Conservation (phyloP, 495 filamentous ascomycete species). For the Physcia stellaris region DNA sequence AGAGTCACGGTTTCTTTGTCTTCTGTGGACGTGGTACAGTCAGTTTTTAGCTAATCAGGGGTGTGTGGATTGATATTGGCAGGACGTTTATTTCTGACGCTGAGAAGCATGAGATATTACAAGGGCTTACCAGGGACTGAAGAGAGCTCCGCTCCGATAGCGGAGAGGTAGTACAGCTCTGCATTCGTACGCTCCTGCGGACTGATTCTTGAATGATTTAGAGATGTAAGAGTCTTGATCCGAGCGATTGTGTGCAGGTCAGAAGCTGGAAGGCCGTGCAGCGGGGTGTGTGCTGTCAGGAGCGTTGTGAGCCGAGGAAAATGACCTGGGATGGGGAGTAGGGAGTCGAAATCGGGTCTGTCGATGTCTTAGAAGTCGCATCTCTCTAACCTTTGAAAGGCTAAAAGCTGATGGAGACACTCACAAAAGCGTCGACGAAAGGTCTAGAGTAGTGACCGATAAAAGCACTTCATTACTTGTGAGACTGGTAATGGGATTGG, state of each 20-base stretch:
- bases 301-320: conserved; percentile 39
- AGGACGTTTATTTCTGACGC: too few species aligned
- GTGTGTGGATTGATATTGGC: too few species aligned
- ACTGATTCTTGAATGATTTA: conserved; percentile 72
- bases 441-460: conserved; percentile 30
- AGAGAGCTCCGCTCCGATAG: conserved; percentile 62
- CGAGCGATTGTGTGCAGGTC: conserved; percentile 84
- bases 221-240: conserved; percentile 44
- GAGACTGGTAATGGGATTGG: conserved; percentile 9
- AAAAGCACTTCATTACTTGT: background rate
- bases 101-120: too few species aligned
- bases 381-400: too few species aligned
- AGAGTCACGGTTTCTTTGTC: conserved; percentile 37
- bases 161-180: conserved; percentile 81
- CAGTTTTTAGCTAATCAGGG: too few species aligned
- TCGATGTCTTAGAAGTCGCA: too few species aligned
- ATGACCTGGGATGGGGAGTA: conserved; percentile 10
- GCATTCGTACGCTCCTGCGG: conserved; percentile 64
- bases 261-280: conserved; percentile 51
- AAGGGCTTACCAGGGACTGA: too few species aligned
- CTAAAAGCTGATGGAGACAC: conserved; percentile 13
- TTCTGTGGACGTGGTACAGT: conserved; percentile 15
- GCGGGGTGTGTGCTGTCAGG: conserved; percentile 70
- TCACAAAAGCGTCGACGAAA: conserved; percentile 41
- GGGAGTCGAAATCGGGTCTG: too few species aligned